These are phyloP conservation scores for Zarea fungicola DNA, from an alignment of 2,329 filamentous ascomycete genomes.

Conservation along the genomic window DNA sequence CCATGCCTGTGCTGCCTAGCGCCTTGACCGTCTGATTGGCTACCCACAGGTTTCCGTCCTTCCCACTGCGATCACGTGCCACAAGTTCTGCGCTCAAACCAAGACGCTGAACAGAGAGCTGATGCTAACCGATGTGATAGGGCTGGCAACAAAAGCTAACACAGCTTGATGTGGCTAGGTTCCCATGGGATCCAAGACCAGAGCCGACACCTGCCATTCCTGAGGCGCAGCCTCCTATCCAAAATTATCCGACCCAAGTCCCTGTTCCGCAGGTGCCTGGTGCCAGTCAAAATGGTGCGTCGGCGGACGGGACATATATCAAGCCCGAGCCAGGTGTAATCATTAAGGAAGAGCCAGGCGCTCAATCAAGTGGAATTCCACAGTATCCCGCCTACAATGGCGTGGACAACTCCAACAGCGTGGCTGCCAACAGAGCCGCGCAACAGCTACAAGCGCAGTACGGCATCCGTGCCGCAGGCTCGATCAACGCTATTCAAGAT, in stretches of 20 bases:
- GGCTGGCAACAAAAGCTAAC: constrained; percentile 93
- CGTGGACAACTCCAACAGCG: constrained; percentile 30
- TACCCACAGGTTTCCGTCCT: neutral
- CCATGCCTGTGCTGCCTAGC: constrained; percentile 17
- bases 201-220: constrained; percentile 48
- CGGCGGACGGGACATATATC: constrained; percentile 38
- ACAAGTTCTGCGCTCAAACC: too few relatives aligned
- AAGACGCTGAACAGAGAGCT: too few relatives aligned
- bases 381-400: constrained; percentile 29
- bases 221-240: constrained; percentile 25
- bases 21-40: constrained; percentile 11
- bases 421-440: constrained; percentile 51
- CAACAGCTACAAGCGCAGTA: constrained; percentile 55
- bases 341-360: constrained; percentile 40
- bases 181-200: constrained; percentile 92
- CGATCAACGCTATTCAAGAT: constrained; percentile 58
- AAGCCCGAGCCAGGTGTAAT: constrained; percentile 44
- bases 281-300: constrained; percentile 32
- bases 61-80: constrained; percentile 2
- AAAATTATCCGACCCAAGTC: constrained; percentile 23
- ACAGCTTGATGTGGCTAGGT: constrained; percentile 74
- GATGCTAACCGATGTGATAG: constrained; percentile 39
- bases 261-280: constrained; percentile 19
- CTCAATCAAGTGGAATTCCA: constrained; percentile 26
- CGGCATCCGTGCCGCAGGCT: constrained; percentile 58